Evolutionary conservation across 1,139 yeast genomes (phyloP).

Genomic region (Wickerhamiella infanticola): DNA sequence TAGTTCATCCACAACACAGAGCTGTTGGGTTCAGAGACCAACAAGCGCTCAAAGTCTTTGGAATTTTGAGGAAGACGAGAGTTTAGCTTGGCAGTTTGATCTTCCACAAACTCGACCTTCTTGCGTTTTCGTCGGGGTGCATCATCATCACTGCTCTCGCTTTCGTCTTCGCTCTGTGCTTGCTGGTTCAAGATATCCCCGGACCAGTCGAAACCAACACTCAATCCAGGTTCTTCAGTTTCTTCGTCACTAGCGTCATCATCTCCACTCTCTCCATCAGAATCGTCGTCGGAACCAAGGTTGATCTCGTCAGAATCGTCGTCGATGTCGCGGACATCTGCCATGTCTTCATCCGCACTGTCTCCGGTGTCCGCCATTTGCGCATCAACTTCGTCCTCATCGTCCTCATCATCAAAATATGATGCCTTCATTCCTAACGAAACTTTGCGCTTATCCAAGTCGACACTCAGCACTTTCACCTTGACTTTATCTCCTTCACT

Average conservation of each 20-base stretch:
- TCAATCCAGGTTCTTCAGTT: conserved; percentile 36
- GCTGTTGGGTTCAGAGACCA: conserved; percentile 85
- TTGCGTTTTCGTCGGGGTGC: conserved; percentile 27
- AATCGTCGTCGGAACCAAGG: conserved; percentile 21
- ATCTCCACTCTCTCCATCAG: conserved; percentile 20
- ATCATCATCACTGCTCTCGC: conserved; percentile 19
- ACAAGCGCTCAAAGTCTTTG: conserved; percentile 77
- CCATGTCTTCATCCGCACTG: conserved; percentile 21
- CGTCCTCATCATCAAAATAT: conserved; percentile 41
- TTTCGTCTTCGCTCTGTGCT: conserved; percentile 34
- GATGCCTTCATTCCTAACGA: conserved; percentile 93
- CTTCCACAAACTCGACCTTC: conserved; percentile 40
- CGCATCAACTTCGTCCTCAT: conserved; percentile 25
- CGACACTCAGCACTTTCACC: conserved; percentile 56
- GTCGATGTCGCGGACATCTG: conserved; percentile 20
- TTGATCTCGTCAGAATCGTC: conserved; percentile 1
- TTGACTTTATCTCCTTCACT: conserved; percentile 83
- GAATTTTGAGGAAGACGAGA: conserved; percentile 84
- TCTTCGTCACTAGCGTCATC: conserved; percentile 13
- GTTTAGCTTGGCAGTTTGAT: conserved; percentile 69
- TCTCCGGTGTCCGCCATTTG: conserved; percentile 11
- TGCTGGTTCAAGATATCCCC: conserved; percentile 63
- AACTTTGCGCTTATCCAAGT: conserved; percentile 51
- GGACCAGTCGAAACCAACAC: conserved; percentile 90
- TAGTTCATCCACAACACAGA: conserved; percentile 94